phyloP scores from a whole-genome alignment of 2,329 filamentous ascomycete genomes.

The Dothistroma pini region DNA sequence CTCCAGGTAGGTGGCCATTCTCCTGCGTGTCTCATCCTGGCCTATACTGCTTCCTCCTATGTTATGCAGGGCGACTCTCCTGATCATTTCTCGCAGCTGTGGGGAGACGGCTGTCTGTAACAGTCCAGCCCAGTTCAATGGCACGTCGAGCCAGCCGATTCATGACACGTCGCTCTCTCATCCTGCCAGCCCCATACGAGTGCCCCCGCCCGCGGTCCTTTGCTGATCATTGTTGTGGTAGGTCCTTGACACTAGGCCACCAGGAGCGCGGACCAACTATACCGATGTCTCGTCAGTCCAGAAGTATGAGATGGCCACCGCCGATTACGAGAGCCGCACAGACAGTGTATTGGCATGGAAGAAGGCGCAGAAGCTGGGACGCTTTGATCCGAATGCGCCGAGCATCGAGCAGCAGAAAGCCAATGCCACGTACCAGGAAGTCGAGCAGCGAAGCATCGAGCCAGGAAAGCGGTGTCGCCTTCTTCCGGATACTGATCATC shows the following conservation, averaged over 20 bases:
- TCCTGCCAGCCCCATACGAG: background rate
- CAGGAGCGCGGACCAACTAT: conserved; percentile 71
- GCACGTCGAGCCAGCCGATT: background rate
- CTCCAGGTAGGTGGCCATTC: conserved; percentile 63
- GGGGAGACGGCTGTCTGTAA: background rate
- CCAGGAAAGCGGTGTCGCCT: conserved; percentile 44
- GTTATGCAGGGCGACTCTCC: background rate
- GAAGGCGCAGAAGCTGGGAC: conserved; percentile 87
- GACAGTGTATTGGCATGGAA: conserved; percentile 96
- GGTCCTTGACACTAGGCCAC: conserved; percentile 77
- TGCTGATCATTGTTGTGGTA: conserved; percentile 37
- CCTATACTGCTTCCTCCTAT: conserved; percentile 12
- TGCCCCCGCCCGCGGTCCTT: background rate
- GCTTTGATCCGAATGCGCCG: conserved; percentile 84
- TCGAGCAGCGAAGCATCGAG: conserved; percentile 58
- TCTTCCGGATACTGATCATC: conserved; percentile 59
- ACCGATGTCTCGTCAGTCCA: conserved; percentile 76
- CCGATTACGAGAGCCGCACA: conserved; percentile 78
- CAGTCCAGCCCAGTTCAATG: background rate
- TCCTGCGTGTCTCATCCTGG: conserved; percentile 13
- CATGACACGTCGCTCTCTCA: background rate
- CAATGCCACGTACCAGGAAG: conserved; percentile 64
- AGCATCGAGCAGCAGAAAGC: conserved; percentile 69
- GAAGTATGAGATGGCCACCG: conserved; percentile 84
- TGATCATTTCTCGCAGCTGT: background rate